A percentile compares a stretch with the other conserved stretches of the same genome.
Conservation (phyloP, 306 rosid genomes). For the Cucurbita ficifolia region DNA sequence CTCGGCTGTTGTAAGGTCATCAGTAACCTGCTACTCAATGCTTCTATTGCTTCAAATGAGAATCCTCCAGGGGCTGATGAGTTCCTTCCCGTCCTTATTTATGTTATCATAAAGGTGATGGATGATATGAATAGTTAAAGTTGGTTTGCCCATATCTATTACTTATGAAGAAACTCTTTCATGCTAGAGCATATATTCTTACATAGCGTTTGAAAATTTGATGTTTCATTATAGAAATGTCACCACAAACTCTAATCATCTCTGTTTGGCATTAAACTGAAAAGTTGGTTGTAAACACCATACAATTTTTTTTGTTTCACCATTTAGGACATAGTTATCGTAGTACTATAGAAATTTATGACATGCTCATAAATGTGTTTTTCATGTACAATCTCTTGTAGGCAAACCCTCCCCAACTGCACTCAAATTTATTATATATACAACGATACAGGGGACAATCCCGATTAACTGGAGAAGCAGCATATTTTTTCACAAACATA, state of each 20-base stretch:
- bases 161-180: neutral
- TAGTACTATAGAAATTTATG: neutral
- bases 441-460: slow-evolving; percentile 82
- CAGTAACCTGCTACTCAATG: slow-evolving; percentile 70
- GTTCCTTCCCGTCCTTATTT: slow-evolving; percentile 93
- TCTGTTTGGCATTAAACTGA: neutral
- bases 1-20: slow-evolving; percentile 94
- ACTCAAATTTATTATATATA: slow-evolving; percentile 79
- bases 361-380: slow-evolving; percentile 5
- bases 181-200: neutral
- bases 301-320: neutral
- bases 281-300: neutral
- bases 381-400: slow-evolving; percentile 23
- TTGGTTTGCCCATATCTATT: neutral
- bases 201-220: neutral
- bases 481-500: slow-evolving; percentile 88
- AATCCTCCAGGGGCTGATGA: slow-evolving; percentile 93
- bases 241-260: neutral
- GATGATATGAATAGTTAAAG: neutral
- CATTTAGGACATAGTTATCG: neutral
- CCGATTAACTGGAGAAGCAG: slow-evolving; percentile 68
- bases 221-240: neutral
- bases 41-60: slow-evolving; percentile 71
- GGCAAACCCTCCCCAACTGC: slow-evolving; percentile 97
- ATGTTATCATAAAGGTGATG: slow-evolving; percentile 62